Base-by-base conservation (phyloP, 2,329 filamentous ascomycete genomes). In the Balansia obtecta region DNA sequence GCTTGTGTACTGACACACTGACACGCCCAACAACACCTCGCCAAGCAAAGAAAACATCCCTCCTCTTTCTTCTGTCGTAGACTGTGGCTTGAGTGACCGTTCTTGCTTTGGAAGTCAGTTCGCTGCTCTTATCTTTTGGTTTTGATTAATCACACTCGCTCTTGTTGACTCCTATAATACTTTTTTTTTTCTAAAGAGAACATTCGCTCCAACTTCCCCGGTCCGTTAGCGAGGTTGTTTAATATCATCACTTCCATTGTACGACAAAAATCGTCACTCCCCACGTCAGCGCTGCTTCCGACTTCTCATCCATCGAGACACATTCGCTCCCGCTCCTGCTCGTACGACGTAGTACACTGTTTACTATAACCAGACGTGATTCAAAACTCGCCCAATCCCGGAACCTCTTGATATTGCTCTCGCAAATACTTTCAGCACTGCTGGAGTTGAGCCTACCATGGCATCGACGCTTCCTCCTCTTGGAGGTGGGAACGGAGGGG, bases 391-490 rank as follows among this genome's bases (percentile, higher is more conserved):
- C 42, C 12, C 20, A 18, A 41, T 32, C 3, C 39, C 11, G 8
- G 13, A 16, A 22, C 7, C 1, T 34, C 16, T 48, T 12, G 18
- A 12, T 48, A 16, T 4, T 44, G 40, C 30, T 18, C 15, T 8
- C 40, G 18, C 38, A 39, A 20, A 2, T 18, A 30, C 15, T 11
- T 22, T 41, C 16, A 37, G 41, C 37, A 4, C 15, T 42, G 43
- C 49, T 51, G 46, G 46, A 45, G 30, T 56, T 60, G 63, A 62
- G 65, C 61, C 65, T 65, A 72, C 59, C 65, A 85, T 85, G 80
- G 74, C 80, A 63, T 72, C 77, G 67, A 80, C 75, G 62, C 68
- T 79, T 54, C 74, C 76, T 53, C 67, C 73, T 43, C 61, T 72
- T 54, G 71, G 70, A 56, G 68, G 67, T 53, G 66, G 70, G 62